phyloP scores from a whole-genome alignment of 2,329 filamentous ascomycete species.

The Claviceps sorghi region DNA sequence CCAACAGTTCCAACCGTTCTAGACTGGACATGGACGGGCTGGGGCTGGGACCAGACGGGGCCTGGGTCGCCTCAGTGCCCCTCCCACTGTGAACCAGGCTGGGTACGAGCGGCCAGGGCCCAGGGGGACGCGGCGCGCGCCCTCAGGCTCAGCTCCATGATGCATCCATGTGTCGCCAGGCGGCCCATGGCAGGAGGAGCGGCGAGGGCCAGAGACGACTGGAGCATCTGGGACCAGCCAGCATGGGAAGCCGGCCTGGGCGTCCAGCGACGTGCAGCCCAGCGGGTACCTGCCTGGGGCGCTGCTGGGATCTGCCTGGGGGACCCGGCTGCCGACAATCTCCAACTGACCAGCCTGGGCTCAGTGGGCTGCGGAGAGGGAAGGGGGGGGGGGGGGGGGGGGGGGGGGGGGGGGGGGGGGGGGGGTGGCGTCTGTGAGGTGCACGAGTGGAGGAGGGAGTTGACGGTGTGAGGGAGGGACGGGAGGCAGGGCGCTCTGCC shows the following conservation, averaged over 20 bases:
- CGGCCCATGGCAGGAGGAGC: conserved; percentile 3
- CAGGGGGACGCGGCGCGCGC: background rate
- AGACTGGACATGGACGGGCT: background rate
- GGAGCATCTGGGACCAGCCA: background rate
- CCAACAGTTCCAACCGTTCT: too few relatives aligned
- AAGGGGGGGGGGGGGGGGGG: background rate
- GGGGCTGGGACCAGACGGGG: background rate
- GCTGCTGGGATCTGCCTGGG: background rate
- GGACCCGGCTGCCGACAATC: background rate
- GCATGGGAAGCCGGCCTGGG: too few relatives aligned
- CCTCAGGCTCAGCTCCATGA: background rate
- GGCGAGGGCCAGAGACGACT: background rate
- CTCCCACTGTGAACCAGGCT: background rate
- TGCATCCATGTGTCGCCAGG: background rate
- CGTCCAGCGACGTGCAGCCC: background rate
- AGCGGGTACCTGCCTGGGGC: background rate
- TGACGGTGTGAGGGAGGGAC: background rate
- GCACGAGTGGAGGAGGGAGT: background rate
- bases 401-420: too few relatives aligned
- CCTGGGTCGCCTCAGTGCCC: too few relatives aligned
- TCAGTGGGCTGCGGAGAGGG: background rate
- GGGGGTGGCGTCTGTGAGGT: background rate
- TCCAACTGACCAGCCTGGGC: background rate
- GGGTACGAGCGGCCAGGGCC: background rate
- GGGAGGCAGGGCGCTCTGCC: too few relatives aligned